These are phyloP conservation scores for Metschnikowia cerradonensis DNA, from an alignment of 805 yeast genomes.

Conservation along the genomic window DNA sequence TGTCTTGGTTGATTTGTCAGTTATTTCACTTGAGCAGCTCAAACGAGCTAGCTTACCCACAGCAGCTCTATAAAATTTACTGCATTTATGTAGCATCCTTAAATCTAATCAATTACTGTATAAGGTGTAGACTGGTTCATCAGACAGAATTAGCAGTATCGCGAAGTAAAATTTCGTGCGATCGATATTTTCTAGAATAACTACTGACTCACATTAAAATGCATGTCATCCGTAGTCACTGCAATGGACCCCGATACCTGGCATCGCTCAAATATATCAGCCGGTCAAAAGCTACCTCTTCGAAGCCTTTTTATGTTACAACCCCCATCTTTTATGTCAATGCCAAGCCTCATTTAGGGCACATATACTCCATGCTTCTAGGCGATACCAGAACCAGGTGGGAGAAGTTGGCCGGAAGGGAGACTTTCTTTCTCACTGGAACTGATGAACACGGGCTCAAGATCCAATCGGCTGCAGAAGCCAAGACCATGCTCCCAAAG, in stretches of 20 bases:
- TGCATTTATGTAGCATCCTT: background rate
- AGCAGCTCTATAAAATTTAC: background rate
- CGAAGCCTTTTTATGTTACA: conserved; percentile 51
- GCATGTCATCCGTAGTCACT: background rate
- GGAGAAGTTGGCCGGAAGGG: conserved; percentile 41
- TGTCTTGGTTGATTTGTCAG: background rate
- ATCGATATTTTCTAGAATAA: background rate
- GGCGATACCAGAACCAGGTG: conserved; percentile 79
- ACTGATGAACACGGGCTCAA: conserved; percentile 97
- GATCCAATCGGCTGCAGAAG: conserved; percentile 80
- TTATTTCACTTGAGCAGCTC: background rate
- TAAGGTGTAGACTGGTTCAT: background rate
- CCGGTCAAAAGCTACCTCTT: background rate
- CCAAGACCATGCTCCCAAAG: conserved; percentile 47
- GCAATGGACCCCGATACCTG: background rate
- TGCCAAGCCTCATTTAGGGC: conserved; percentile 93
- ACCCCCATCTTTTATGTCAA: conserved; percentile 96
- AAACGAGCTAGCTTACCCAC: background rate
- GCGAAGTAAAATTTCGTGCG: background rate
- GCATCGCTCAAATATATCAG: background rate
- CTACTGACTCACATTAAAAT: background rate
- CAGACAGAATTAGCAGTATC: background rate
- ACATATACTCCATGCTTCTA: conserved; percentile 79
- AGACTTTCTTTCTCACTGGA: conserved; percentile 71
- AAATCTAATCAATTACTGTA: background rate